phyloP scores from a whole-genome alignment of 1,139 yeast species.

The Geotrichum phurueaensis region DNA sequence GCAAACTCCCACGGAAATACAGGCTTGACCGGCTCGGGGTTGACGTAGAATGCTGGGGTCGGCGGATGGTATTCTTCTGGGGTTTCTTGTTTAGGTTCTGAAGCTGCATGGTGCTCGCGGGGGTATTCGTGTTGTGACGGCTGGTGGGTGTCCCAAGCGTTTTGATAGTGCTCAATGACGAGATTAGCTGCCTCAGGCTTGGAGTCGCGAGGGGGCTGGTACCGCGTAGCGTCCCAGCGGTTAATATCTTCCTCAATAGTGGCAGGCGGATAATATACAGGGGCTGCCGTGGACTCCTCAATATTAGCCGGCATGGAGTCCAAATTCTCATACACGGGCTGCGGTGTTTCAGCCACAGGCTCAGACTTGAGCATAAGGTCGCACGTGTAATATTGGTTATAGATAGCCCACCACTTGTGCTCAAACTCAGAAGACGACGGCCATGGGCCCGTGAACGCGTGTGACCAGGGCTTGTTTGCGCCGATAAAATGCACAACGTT shows the following conservation, averaged over 20 bases:
- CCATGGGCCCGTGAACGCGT: conserved; percentile 17
- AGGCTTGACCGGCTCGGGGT: conserved; percentile 13
- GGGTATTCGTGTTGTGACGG: neutral
- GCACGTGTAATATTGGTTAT: conserved; percentile 37
- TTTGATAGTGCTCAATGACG: conserved; percentile 22
- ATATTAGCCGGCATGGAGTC: neutral
- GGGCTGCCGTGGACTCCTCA: conserved; percentile 7
- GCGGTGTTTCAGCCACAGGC: neutral
- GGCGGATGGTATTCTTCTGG: neutral
- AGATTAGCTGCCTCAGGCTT: conserved; percentile 40
- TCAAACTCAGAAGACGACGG: conserved; percentile 16
- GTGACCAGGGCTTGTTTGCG: conserved; percentile 70
- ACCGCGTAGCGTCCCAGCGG: conserved; percentile 42
- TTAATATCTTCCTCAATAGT: conserved; percentile 30
- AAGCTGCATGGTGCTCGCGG: neutral
- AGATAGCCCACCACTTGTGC: conserved; percentile 44
- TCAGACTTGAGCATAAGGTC: conserved; percentile 10
- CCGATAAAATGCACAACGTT: conserved; percentile 81
- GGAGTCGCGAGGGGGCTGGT: conserved; percentile 39
- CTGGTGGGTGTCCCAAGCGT: conserved; percentile 30
- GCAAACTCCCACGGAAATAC: conserved; percentile 19
- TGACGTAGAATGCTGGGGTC: conserved; percentile 1
- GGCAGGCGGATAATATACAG: conserved; percentile 20
- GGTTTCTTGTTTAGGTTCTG: conserved; percentile 6
- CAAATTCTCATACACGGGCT: conserved; percentile 1